Evolutionary conservation across 2,329 filamentous ascomycete genomes (phyloP).

Genomic region (Sphaerulina musiva): DNA sequence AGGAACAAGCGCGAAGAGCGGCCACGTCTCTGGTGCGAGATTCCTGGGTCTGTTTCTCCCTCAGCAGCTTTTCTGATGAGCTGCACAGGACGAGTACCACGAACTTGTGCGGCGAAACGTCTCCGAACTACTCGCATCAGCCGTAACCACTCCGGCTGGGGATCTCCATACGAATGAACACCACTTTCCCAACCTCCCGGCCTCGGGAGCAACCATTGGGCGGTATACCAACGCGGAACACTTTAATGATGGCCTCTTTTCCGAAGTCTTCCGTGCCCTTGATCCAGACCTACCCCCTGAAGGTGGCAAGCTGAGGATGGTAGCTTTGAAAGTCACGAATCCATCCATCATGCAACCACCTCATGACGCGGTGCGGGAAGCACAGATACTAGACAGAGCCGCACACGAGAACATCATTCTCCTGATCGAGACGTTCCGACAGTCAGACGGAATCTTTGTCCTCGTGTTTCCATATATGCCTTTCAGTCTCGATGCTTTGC

Average conservation of each 20-base stretch:
- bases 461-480: conserved; percentile 81
- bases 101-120: conserved; percentile 34
- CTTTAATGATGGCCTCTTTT: conserved; percentile 65
- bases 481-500: conserved; percentile 62
- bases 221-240: conserved; percentile 52
- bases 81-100: conserved; percentile 52
- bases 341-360: conserved; percentile 67
- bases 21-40: conserved; percentile 51
- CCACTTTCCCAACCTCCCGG: conserved; percentile 31
- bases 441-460: conserved; percentile 65
- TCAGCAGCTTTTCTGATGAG: conserved; percentile 27
- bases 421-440: conserved; percentile 63
- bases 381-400: conserved; percentile 60
- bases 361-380: conserved; percentile 76
- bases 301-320: conserved; percentile 30
- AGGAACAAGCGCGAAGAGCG: conserved; percentile 57
- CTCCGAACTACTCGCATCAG: conserved; percentile 28
- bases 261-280: conserved; percentile 68
- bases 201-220: conserved; percentile 44
- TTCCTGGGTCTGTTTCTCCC: neutral
- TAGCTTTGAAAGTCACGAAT: conserved; percentile 81
- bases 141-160: conserved; percentile 27
- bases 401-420: conserved; percentile 56
- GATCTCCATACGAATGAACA: conserved; percentile 28
- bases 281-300: conserved; percentile 28